Conservation (phyloP, 345 rosid genomes). For the Dovyalis caffra region DNA sequence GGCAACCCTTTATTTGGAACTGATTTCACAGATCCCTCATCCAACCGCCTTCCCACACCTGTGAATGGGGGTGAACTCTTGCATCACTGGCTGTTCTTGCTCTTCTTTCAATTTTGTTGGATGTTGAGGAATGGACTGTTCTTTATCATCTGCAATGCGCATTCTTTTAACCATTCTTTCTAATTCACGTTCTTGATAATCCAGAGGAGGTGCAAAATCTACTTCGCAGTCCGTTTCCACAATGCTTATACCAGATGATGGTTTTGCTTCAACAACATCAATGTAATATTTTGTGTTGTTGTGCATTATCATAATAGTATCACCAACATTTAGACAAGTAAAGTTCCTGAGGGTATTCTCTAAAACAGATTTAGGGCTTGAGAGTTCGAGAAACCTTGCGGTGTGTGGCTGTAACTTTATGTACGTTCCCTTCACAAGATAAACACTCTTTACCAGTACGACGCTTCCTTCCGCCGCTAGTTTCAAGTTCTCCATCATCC, state of each 20-base stretch:
- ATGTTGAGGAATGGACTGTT: neutral
- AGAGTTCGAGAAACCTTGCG: constrained; percentile 12
- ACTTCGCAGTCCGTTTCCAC: too few relatives aligned
- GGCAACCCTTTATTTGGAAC: too few relatives aligned
- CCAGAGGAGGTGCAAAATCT: neutral
- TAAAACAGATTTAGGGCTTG: constrained; percentile 16
- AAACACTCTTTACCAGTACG: neutral
- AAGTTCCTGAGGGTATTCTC: constrained; percentile 14
- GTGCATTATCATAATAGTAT: constrained; percentile 13
- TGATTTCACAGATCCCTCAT: too few relatives aligned
- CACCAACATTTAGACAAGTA: constrained; percentile 22
- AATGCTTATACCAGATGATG: neutral
- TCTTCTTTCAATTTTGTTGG: neutral
- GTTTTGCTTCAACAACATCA: neutral
- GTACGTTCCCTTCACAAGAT: constrained; percentile 10
- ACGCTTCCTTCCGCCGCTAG: constrained; percentile 9
- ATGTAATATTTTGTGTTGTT: neutral
- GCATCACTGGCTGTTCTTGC: neutral
- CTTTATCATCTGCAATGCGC: neutral
- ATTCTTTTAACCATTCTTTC: neutral
- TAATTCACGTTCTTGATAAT: neutral
- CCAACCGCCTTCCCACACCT: too few relatives aligned
- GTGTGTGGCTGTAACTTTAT: constrained; percentile 31
- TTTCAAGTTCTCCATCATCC: constrained; percentile 33
- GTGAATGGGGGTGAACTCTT: too few relatives aligned